Evolutionary conservation across 1,284 basidiomycete genomes (phyloP).

Genomic region (Boletus smithii): DNA sequence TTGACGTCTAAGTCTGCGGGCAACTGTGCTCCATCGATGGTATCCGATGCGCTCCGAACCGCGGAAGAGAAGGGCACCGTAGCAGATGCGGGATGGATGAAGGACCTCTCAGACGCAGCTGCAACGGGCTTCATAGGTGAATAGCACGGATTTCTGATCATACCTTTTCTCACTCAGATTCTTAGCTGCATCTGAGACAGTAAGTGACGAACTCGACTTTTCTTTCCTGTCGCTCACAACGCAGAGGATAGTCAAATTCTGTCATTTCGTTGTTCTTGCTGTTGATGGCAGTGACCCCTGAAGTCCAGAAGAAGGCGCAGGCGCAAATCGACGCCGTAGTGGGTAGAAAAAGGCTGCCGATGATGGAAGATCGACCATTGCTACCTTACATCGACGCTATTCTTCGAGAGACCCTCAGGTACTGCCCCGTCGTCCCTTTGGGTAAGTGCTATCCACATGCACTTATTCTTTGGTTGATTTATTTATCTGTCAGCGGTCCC

Average conservation of each 20-base stretch:
- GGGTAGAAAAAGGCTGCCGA: conserved; percentile 29
- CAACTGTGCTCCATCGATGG: conserved; percentile 17
- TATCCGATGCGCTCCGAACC: conserved; percentile 20
- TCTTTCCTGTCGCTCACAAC: neutral
- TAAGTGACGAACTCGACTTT: conserved; percentile 2
- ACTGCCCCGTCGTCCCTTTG: conserved; percentile 5
- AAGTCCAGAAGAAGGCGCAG: conserved; percentile 30
- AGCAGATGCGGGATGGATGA: conserved; percentile 2
- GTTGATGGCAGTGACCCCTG: conserved; percentile 33
- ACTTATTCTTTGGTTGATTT: neutral
- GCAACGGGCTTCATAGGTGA: conserved; percentile 25
- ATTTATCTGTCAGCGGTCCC: conserved; percentile 17
- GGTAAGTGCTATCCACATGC: neutral
- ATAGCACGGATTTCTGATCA: neutral
- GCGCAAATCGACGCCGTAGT: conserved; percentile 33
- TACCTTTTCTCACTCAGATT: conserved; percentile 1
- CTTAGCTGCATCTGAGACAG: conserved; percentile 25
- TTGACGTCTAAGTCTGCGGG: conserved; percentile 5
- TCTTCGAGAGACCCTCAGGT: conserved; percentile 25
- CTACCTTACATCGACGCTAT: conserved; percentile 34
- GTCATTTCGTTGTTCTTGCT: conserved; percentile 32
- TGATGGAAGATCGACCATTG: conserved; percentile 25
- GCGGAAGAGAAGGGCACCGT: conserved; percentile 4
- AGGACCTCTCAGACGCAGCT: conserved; percentile 19
- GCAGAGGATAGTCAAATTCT: conserved; percentile 18